A percentile compares a stretch with the other conserved stretches of the same genome.
Evolutionary conservation across 305 asterid genomes (phyloP).

Genomic region (Withania somnifera): DNA sequence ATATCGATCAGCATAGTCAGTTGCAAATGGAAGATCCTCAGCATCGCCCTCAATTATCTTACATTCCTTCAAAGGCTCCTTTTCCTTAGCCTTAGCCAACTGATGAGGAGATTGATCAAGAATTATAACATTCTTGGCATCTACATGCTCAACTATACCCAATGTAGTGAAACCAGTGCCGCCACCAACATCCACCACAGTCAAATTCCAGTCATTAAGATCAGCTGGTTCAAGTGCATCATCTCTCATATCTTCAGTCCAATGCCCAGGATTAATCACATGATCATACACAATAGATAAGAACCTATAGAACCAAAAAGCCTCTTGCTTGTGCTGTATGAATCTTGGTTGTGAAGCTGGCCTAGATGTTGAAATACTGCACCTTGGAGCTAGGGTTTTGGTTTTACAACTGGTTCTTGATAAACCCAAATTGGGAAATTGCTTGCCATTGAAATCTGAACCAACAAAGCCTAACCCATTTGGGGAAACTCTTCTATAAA

Average conservation of each 20-base stretch:
- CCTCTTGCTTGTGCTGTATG: constrained; percentile 94
- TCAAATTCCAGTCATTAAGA: constrained; percentile 33
- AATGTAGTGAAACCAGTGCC: constrained; percentile 90
- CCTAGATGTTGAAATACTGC: constrained; percentile 47
- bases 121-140: constrained; percentile 91
- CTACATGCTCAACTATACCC: constrained; percentile 77
- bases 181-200: constrained; percentile 92
- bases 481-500: constrained; percentile 27
- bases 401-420: constrained; percentile 20
- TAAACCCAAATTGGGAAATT: constrained; percentile 26
- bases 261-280: constrained; percentile 88
- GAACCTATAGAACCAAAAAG: constrained; percentile 89
- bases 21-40: constrained; percentile 84
- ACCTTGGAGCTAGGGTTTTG: constrained; percentile 32
- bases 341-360: constrained; percentile 92
- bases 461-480: constrained; percentile 28
- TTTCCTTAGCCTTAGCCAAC: constrained; percentile 83
- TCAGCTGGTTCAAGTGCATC: constrained; percentile 97
- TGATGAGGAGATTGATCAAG: constrained; percentile 99
- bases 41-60: constrained; percentile 86
- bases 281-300: constrained; percentile 90
- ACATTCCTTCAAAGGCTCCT: constrained; percentile 83
- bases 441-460: constrained; percentile 33
- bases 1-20: constrained; percentile 74
- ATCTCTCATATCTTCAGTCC: constrained; percentile 98